Conservation (phyloP, 169 alveolate species). For the Cryptosporidium sp. region DNA sequence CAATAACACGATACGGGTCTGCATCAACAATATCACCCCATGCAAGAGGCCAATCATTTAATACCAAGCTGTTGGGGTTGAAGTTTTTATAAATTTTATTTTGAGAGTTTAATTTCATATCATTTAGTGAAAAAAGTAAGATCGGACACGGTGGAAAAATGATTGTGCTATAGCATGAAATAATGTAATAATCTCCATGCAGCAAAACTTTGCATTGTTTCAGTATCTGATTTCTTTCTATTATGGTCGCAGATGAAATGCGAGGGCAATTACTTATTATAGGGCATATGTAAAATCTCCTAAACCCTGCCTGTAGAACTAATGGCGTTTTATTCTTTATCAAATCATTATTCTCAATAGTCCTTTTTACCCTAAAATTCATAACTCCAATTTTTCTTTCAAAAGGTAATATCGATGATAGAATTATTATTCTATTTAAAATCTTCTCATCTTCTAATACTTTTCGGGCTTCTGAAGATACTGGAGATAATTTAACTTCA, state of each 20-base stretch:
- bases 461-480: conserved; percentile 12
- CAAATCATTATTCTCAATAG: conserved; percentile 79
- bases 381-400: conserved; percentile 88
- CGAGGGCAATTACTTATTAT: conserved; percentile 74
- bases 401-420: conserved; percentile 87
- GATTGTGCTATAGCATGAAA: conserved; percentile 80
- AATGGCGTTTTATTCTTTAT: conserved; percentile 83
- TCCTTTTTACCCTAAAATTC: conserved; percentile 85
- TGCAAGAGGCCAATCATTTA: conserved; percentile 80
- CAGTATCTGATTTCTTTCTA: conserved; percentile 79
- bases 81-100: conserved; percentile 10
- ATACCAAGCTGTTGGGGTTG: neutral
- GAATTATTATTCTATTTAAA: conserved; percentile 77
- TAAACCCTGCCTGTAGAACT: conserved; percentile 87
- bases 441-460: conserved; percentile 28
- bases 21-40: conserved; percentile 82
- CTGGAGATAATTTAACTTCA: conserved; percentile 21
- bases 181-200: conserved; percentile 79
- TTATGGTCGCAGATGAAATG: conserved; percentile 77
- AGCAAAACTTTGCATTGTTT: conserved; percentile 79
- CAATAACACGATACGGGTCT: conserved; percentile 85
- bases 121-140: conserved; percentile 78
- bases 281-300: conserved; percentile 85
- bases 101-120: neutral
- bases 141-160: conserved; percentile 84